Evolutionary conservation across 2,329 filamentous ascomycete species (phyloP).

Genomic region (Xylariaceae sp.): DNA sequence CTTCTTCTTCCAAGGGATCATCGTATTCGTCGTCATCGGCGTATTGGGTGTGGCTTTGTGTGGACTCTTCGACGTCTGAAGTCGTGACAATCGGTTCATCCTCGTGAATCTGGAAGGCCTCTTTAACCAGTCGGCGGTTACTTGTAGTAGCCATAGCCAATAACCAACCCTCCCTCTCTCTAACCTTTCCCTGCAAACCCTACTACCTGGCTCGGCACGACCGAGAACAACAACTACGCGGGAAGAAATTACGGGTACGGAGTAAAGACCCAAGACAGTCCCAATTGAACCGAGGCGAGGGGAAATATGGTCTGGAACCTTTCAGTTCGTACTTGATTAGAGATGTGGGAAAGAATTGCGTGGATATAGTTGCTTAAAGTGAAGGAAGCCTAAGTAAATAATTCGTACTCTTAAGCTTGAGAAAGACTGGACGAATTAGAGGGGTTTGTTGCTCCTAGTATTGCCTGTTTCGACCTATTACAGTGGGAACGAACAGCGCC

Average conservation of each 20-base stretch:
- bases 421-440: not conserved
- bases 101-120: constrained; percentile 42
- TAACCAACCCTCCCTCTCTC: not conserved
- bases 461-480: too few species aligned
- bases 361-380: not conserved
- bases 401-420: too few species aligned
- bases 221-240: not conserved
- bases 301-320: not conserved
- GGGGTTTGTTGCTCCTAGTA: not conserved
- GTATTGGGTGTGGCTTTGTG: constrained; percentile 31
- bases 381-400: not conserved
- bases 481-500: constrained; percentile 4
- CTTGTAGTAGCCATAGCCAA: constrained; percentile 31
- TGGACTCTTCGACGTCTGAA: constrained; percentile 35
- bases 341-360: not conserved
- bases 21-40: constrained; percentile 37
- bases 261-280: not conserved
- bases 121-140: constrained; percentile 34
- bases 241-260: not conserved
- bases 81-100: constrained; percentile 34
- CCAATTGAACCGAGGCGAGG: not conserved
- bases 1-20: constrained; percentile 32
- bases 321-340: not conserved
- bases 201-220: not conserved
- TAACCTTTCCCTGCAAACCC: not conserved